phyloP scores from a whole-genome alignment of 2,329 filamentous ascomycete species.

The Pyricularia sp. region DNA sequence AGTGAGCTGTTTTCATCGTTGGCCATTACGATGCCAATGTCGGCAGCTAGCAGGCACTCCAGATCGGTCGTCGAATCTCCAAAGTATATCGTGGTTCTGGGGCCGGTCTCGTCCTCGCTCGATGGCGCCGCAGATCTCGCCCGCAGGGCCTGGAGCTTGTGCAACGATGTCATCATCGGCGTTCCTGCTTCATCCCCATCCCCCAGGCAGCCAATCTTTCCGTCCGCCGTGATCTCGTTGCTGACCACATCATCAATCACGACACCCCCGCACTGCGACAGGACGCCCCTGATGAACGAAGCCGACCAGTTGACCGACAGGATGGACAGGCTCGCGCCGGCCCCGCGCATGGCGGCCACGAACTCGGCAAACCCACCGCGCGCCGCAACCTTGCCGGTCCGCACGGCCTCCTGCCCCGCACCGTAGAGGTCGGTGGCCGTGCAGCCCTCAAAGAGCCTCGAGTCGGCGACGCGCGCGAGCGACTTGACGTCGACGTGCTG shows the following conservation, averaged over 20 bases:
- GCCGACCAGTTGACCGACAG: slow-evolving; percentile 34
- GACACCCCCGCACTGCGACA: slow-evolving; percentile 15
- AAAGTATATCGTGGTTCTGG: slow-evolving; percentile 37
- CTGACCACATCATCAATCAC: slow-evolving; percentile 26
- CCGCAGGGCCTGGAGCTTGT: slow-evolving; percentile 35
- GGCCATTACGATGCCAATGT: slow-evolving; percentile 36
- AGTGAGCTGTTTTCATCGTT: slow-evolving; percentile 23
- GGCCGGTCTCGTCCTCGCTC: background rate
- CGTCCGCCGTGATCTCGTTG: slow-evolving; percentile 31
- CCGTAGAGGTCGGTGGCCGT: slow-evolving; percentile 19
- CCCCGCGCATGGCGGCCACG: slow-evolving; percentile 14
- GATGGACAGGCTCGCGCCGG: slow-evolving; percentile 30
- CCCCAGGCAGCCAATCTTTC: slow-evolving; percentile 30
- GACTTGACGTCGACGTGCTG: slow-evolving; percentile 35
- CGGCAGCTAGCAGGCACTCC: slow-evolving; percentile 35
- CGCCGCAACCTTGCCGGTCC: slow-evolving; percentile 22
- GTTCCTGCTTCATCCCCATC: slow-evolving; percentile 13
- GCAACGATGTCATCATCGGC: slow-evolving; percentile 28
- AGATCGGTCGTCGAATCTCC: slow-evolving; percentile 50
- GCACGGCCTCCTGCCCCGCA: slow-evolving; percentile 28
- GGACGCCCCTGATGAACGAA: slow-evolving; percentile 17
- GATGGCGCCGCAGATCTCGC: slow-evolving; percentile 12
- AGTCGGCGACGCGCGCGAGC: slow-evolving; percentile 30
- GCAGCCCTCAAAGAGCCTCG: slow-evolving; percentile 35
- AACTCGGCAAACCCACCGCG: slow-evolving; percentile 16